Evolutionary conservation across 768 basidiomycete species (phyloP).

Genomic region (Psilocybe azurescens): DNA sequence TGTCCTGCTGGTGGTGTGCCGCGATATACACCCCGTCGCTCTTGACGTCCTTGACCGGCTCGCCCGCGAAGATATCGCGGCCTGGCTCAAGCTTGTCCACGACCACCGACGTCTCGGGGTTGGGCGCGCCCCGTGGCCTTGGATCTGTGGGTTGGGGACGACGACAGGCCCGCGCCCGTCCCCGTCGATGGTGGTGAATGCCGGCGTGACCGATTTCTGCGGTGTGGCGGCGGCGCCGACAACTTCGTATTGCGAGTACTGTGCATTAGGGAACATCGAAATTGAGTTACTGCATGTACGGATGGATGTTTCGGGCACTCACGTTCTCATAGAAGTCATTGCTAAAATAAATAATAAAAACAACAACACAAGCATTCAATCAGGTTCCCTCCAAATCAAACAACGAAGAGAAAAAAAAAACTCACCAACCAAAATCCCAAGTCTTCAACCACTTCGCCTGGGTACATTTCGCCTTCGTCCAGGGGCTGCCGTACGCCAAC

Average conservation of each 20-base stretch:
- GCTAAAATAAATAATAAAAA: slow-evolving; percentile 36
- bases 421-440: slow-evolving; percentile 95
- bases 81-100: slow-evolving; percentile 74
- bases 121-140: slow-evolving; percentile 23
- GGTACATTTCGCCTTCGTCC: slow-evolving; percentile 84
- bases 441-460: slow-evolving; percentile 86
- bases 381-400: not conserved
- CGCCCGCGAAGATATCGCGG: slow-evolving; percentile 69
- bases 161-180: slow-evolving; percentile 63
- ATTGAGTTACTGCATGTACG: too few species aligned
- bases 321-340: slow-evolving; percentile 74
- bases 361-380: not conserved
- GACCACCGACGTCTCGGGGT: slow-evolving; percentile 42
- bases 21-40: slow-evolving; percentile 38
- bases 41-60: slow-evolving; percentile 50
- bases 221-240: slow-evolving; percentile 44
- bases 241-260: slow-evolving; percentile 65
- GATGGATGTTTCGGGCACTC: slow-evolving; percentile 29
- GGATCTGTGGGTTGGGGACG: slow-evolving; percentile 29
- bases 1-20: slow-evolving; percentile 9
- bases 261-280: not conserved
- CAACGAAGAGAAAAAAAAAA: slow-evolving; percentile 2
- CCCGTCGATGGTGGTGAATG: slow-evolving; percentile 53
- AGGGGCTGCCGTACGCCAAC: slow-evolving; percentile 80
- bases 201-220: slow-evolving; percentile 37